A percentile compares a stretch with the other conserved stretches of the same genome.
These are phyloP conservation scores for Phaeosphaeriaceae sp. DNA, from an alignment of 2,329 filamentous ascomycete species.

Conservation along the genomic window DNA sequence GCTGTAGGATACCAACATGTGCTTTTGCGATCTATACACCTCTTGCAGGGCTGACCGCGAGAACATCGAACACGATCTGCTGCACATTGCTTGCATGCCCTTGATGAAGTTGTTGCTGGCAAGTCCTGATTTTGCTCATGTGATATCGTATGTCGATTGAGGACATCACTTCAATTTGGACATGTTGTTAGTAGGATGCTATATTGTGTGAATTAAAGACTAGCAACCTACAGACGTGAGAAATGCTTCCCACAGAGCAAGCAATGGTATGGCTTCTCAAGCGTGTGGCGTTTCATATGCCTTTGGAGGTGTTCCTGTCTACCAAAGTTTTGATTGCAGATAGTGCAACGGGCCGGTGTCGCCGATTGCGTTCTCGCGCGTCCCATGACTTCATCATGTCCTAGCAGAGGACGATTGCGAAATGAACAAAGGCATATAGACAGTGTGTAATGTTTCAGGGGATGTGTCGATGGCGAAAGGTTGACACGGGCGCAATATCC, in stretches of 20 bases:
- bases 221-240: constrained; percentile 5
- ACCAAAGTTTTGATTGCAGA: constrained; percentile 12
- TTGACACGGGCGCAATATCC: too few species aligned
- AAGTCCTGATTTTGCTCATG: constrained; percentile 1
- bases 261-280: constrained; percentile 18
- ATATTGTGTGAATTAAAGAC: not conserved
- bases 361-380: not conserved
- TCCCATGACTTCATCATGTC: not conserved
- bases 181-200: not conserved
- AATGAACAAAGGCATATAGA: too few species aligned
- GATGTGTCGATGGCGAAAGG: too few species aligned
- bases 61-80: constrained; percentile 37
- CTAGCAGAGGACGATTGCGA: not conserved
- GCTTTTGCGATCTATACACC: constrained; percentile 27
- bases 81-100: constrained; percentile 36
- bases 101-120: not conserved
- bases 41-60: constrained; percentile 29
- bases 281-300: constrained; percentile 19
- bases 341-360: constrained; percentile 1
- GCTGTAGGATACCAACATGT: constrained; percentile 30
- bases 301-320: constrained; percentile 18
- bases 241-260: constrained; percentile 15
- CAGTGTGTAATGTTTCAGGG: too few species aligned
- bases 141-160: constrained; percentile 12
- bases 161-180: not conserved